Evolutionary conservation across 2,329 filamentous ascomycete genomes (phyloP).

Genomic region (Curvularia sp.): DNA sequence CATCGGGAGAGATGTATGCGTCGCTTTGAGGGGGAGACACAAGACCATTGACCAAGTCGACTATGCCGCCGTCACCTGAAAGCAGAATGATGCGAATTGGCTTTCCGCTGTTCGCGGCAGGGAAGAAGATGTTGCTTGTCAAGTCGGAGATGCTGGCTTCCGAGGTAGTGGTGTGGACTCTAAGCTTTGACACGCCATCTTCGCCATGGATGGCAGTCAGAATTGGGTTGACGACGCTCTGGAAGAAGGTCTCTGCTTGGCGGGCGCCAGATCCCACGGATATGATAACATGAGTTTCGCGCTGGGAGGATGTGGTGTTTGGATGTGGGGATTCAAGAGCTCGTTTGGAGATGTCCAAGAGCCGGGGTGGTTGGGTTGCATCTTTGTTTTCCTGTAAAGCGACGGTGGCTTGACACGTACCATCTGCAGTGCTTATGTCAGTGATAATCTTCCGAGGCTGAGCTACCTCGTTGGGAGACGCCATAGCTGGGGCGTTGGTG

Average conservation of each 20-base stretch:
- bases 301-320: slow-evolving; percentile 12
- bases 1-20: slow-evolving; percentile 59
- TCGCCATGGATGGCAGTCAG: slow-evolving; percentile 53
- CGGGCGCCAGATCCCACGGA: slow-evolving; percentile 56
- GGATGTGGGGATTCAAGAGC: slow-evolving; percentile 16
- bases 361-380: slow-evolving; percentile 23
- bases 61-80: slow-evolving; percentile 85
- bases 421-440: slow-evolving; percentile 14
- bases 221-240: slow-evolving; percentile 49
- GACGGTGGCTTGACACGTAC: slow-evolving; percentile 12
- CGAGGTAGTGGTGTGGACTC: slow-evolving; percentile 69
- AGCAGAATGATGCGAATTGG: slow-evolving; percentile 71
- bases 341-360: slow-evolving; percentile 30
- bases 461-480: neutral
- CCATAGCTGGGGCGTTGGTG: neutral
- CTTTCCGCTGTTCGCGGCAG: slow-evolving; percentile 57
- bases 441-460: slow-evolving; percentile 16
- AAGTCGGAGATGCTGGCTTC: slow-evolving; percentile 70
- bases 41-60: slow-evolving; percentile 80
- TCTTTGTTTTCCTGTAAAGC: slow-evolving; percentile 25
- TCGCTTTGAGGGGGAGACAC: slow-evolving; percentile 39
- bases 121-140: slow-evolving; percentile 59
- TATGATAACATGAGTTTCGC: slow-evolving; percentile 53
- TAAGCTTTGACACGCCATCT: slow-evolving; percentile 49
- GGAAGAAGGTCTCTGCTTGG: slow-evolving; percentile 51